Base-by-base conservation (phyloP, 352 stramenopile genomes). In the Phytophthora idaei region DNA sequence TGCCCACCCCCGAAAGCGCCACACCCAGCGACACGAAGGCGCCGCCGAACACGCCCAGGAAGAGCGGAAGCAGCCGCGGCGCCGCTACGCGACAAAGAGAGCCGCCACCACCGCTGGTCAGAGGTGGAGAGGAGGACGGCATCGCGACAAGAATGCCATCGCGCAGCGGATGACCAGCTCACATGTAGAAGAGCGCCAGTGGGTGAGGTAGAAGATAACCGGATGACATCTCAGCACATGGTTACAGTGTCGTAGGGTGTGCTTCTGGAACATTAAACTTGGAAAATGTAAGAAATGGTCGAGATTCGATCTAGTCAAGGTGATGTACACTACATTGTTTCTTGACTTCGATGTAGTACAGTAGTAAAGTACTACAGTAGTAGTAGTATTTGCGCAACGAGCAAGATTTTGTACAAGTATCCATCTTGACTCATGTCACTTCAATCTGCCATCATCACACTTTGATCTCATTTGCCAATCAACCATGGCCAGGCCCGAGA, bases 1-100 rank as follows among this genome's bases (percentile, higher is more conserved):
- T 55, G 36, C 62, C 56, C 4, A 77, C 54, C 0, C 64, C 74
- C 8, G 76, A 70, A 15, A 92, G 64, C 52, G 83, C 59, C 28
- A 80, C 66, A 27, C 63, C 77, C 14, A 89, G 52, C 46, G 68
- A 63, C 9, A 71, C 57, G 17, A 61, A 48, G n/a, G 71, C 67
- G 41, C 62, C 65, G 7, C 65, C 57, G 34, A 52, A 51, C 11
- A 71, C 47, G 32, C 69, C 69, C 15, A 75, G 60, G 14, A 68
- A 64, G 12, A 77, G 69, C 52, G 59, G 67, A 11, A 83, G 52
- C 15, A 73, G 28, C 12, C 65, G 52, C 12, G 52, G 52, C 39
- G 46, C 21, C 9, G 25, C 11, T 0, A 69, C 17, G 55, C 37
- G 39, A 47, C 37, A 64, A 52, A 74, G 34, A 48, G 59, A 64